Evolutionary conservation across 345 rosid genomes (phyloP).

Genomic region (Eucalyptus dawsonii): DNA sequence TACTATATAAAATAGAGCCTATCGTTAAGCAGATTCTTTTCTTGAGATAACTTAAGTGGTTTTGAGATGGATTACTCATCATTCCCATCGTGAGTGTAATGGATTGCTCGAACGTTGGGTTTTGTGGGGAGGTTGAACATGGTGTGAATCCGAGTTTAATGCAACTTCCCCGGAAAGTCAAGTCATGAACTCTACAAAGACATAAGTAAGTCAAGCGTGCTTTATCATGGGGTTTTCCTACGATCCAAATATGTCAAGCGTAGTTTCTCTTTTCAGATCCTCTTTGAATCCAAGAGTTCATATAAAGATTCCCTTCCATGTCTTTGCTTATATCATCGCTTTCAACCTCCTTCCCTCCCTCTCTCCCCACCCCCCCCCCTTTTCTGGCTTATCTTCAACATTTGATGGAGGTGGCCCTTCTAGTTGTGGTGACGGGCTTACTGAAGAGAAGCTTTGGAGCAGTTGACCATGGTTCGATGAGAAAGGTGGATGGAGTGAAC

Average conservation of each 20-base stretch:
- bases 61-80: too few species aligned
- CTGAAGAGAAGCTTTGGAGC: constrained; percentile 6
- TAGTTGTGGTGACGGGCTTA: constrained; percentile 3
- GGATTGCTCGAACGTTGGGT: background rate
- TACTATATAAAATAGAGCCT: background rate
- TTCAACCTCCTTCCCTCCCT: fast-evolving
- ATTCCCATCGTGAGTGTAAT: background rate
- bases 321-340: background rate
- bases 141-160: background rate
- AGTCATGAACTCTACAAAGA: background rate
- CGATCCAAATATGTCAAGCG: background rate
- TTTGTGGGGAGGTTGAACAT: background rate
- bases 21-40: background rate
- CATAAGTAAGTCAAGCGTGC: background rate
- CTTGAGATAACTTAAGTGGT: background rate
- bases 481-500: constrained; percentile 14
- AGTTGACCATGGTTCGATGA: constrained; percentile 1
- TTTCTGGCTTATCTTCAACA: background rate
- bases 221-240: background rate
- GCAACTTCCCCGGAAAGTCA: background rate
- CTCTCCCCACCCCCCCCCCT: background rate
- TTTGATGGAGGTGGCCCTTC: background rate
- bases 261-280: background rate
- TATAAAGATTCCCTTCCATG: background rate
- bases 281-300: background rate